phyloP scores from a whole-genome alignment of 192 early-diverging fungal genomes.

The Gonapodya prolifera region DNA sequence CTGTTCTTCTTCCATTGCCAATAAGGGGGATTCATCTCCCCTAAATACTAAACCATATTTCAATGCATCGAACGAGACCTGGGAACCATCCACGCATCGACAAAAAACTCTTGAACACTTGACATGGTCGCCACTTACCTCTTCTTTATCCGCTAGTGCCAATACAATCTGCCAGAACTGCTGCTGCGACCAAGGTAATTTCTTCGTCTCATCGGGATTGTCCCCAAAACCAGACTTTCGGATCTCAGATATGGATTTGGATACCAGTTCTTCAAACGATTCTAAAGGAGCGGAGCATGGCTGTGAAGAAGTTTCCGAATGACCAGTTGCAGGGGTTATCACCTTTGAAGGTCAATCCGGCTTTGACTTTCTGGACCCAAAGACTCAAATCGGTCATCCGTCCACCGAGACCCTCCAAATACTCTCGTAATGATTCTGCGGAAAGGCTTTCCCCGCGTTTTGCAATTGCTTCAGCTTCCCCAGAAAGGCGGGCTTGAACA shows the following conservation, averaged over 20 bases:
- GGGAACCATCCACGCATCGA: not conserved
- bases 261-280: slow-evolving; percentile 74
- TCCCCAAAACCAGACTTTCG: slow-evolving; percentile 77
- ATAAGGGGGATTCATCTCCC: slow-evolving; percentile 64
- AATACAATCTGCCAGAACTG: slow-evolving; percentile 88
- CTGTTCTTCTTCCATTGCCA: slow-evolving; percentile 80
- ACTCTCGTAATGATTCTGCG: slow-evolving; percentile 11
- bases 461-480: slow-evolving; percentile 10
- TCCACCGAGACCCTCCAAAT: slow-evolving; percentile 67
- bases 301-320: not conserved
- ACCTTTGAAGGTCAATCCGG: slow-evolving; percentile 48
- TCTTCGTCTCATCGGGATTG: slow-evolving; percentile 25
- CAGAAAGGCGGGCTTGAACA: slow-evolving; percentile 33
- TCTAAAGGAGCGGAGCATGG: slow-evolving; percentile 19
- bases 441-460: slow-evolving; percentile 20
- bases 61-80: slow-evolving; percentile 72
- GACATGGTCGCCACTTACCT: slow-evolving; percentile 22
- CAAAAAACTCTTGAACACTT: slow-evolving; percentile 4
- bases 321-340: slow-evolving; percentile 6
- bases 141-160: slow-evolving; percentile 40
- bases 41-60: slow-evolving; percentile 72
- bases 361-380: slow-evolving; percentile 77
- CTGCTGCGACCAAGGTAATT: slow-evolving; percentile 59
- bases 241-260: slow-evolving; percentile 67
- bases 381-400: slow-evolving; percentile 80